Base-by-base conservation (phyloP, 805 yeast genomes). In the Kodamaea fukazawae region DNA sequence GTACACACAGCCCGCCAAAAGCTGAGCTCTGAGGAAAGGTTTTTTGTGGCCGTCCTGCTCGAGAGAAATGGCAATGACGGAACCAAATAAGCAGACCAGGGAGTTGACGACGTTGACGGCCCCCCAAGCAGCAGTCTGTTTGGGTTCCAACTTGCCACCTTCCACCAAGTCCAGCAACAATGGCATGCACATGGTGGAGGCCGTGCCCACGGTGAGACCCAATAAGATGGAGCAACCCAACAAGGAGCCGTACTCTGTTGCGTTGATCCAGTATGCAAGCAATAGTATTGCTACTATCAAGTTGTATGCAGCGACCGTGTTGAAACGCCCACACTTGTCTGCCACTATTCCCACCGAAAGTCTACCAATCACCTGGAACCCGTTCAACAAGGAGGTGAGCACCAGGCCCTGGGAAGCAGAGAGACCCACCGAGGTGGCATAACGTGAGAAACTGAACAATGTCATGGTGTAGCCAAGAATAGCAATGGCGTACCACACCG, bases 11-110 rank as follows among this genome's bases (percentile, higher is more conserved):
- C 85, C 87, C 3, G 79, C 72, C 53, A 79, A 80, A 1, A 80
- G 65, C 50, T 81, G 87, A 1, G 83, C 70, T 47, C 80, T 71
- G 23, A 75, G 57, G 49, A 73, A 82, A 3, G 86, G 85, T 12
- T 49, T 44, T 7, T 39, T n/a, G 8, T 17, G 23, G 5, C 15
- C 7, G 13, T 41, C 20, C 10, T 22, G 18, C 4, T 16, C 29
- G 8, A 79, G 53, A 2, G 76, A 67, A 41, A 79, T 70, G 0
- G 79, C 83, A 36, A 79, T 71, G 4, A 76, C 69, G 57, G 80
- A 84, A 4, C 78, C 63, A 1, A 71, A 67, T 20, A 79, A 55
- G 4, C 71, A 55, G 20, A 65, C 54, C 3, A 56, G 28, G 5
- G 57, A 43, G 5, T 55, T 64, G 5, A 58, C 44, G 14, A 67